A percentile compares a stretch with the other conserved stretches of the same genome.
phyloP scores from a whole-genome alignment of 2,329 filamentous ascomycete species.

The Ophiostoma angusticollis region DNA sequence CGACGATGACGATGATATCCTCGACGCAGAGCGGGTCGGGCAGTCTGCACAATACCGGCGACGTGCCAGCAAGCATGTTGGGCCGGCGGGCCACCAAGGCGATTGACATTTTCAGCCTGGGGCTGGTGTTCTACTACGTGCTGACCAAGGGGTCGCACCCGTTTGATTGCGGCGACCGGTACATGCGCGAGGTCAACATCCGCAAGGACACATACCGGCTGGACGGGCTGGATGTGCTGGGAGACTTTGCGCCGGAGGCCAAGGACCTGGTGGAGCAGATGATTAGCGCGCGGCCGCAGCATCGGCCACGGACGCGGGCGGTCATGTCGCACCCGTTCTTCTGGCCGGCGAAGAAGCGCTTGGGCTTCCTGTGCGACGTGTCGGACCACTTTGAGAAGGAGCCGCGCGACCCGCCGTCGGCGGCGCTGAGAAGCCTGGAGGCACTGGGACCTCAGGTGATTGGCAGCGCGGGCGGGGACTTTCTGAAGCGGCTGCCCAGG shows the following conservation, averaged over 20 bases:
- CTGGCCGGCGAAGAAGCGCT: conserved; percentile 78
- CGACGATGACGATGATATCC: conserved; percentile 33
- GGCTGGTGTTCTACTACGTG: conserved; percentile 98
- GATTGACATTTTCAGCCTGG: conserved; percentile 94
- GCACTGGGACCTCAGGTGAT: conserved; percentile 37
- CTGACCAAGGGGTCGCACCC: conserved; percentile 84
- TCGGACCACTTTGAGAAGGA: conserved; percentile 96
- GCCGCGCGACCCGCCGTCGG: conserved; percentile 66
- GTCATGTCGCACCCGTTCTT: conserved; percentile 95
- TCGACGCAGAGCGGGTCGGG: conserved; percentile 41
- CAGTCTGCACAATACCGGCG: conserved; percentile 28
- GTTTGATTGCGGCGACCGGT: conserved; percentile 86
- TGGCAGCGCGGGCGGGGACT: conserved; percentile 56
- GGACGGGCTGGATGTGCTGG: conserved; percentile 57
- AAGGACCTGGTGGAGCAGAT: conserved; percentile 77
- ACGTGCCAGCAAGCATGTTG: too few species aligned
- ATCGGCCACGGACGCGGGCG: conserved; percentile 57
- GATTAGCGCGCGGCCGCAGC: conserved; percentile 43
- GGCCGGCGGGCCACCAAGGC: conserved; percentile 81
- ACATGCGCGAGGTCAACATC: conserved; percentile 95
- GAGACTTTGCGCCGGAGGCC: conserved; percentile 76
- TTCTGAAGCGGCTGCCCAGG: conserved; percentile 60
- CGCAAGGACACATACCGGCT: conserved; percentile 75
- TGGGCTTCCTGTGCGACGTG: conserved; percentile 89
- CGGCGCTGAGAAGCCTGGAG: conserved; percentile 49